Evolutionary conservation across 495 filamentous ascomycete species (phyloP).

Genomic region (Extremus antarcticus): DNA sequence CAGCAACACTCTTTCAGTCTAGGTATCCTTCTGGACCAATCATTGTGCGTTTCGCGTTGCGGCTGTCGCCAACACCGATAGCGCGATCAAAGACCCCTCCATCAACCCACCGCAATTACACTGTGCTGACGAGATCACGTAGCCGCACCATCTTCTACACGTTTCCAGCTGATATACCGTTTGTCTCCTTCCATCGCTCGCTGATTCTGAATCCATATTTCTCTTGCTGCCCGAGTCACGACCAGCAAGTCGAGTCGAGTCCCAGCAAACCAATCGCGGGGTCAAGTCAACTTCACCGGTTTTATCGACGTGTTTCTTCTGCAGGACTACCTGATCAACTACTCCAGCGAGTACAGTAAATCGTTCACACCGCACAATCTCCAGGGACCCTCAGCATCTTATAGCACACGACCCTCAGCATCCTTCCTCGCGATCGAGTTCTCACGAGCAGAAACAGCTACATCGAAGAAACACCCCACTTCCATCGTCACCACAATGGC

Average conservation of each 20-base stretch:
- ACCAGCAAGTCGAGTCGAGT: not conserved
- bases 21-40: too few relatives aligned
- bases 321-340: too few relatives aligned
- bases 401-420: too few relatives aligned
- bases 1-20: not conserved
- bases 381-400: too few relatives aligned
- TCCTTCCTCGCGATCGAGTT: not conserved
- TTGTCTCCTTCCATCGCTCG: not conserved
- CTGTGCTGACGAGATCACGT: not conserved
- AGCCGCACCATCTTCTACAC: not conserved
- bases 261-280: not conserved
- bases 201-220: not conserved
- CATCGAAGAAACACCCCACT: not conserved
- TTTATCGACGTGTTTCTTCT: too few relatives aligned
- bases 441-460: not conserved
- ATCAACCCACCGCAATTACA: not conserved
- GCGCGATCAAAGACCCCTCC: not conserved
- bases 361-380: too few relatives aligned
- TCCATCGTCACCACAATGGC: conserved; percentile 3
- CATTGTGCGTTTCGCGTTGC: too few relatives aligned
- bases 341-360: too few relatives aligned
- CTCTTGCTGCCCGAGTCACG: not conserved
- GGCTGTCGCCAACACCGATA: too few relatives aligned
- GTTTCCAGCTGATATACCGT: too few relatives aligned
- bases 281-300: too few relatives aligned